These are phyloP conservation scores for Blastomyces gilchristii DNA, from an alignment of 2,329 filamentous ascomycete species.

Conservation along the genomic window DNA sequence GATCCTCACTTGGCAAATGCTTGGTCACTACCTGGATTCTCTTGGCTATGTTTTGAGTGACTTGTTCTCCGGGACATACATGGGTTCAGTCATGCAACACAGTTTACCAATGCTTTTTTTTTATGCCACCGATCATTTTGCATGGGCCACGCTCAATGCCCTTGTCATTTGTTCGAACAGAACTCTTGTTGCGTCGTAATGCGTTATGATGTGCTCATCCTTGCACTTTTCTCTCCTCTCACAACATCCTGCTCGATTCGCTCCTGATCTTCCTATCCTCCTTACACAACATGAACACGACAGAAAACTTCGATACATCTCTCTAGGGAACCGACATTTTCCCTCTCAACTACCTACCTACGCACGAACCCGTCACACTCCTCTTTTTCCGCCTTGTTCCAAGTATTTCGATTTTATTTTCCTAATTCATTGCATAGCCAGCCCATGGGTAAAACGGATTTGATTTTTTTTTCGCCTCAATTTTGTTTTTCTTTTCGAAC, in stretches of 20 bases:
- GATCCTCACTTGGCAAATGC: slow-evolving; percentile 1
- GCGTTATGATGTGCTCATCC: background rate
- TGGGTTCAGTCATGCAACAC: slow-evolving; percentile 7
- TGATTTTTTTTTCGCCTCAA: slow-evolving; percentile 7
- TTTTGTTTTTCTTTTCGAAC: background rate
- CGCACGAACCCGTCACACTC: background rate
- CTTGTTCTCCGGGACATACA: background rate
- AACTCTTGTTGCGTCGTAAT: background rate
- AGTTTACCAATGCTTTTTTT: slow-evolving; percentile 3
- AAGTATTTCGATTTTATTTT: slow-evolving; percentile 1
- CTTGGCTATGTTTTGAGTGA: slow-evolving; percentile 6
- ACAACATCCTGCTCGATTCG: background rate
- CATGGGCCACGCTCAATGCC: background rate
- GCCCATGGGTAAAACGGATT: background rate
- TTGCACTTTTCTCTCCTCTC: background rate
- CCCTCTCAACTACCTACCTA: background rate
- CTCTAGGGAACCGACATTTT: slow-evolving; percentile 4
- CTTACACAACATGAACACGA: slow-evolving; percentile 4
- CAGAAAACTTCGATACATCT: background rate
- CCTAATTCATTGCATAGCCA: slow-evolving; percentile 2
- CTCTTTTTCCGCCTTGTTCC: background rate
- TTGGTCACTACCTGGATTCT: background rate
- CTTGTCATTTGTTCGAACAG: background rate
- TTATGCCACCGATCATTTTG: background rate
- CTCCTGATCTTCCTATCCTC: background rate